phyloP scores from a whole-genome alignment of 2,329 filamentous ascomycete genomes.

The Monosporascus sp. region DNA sequence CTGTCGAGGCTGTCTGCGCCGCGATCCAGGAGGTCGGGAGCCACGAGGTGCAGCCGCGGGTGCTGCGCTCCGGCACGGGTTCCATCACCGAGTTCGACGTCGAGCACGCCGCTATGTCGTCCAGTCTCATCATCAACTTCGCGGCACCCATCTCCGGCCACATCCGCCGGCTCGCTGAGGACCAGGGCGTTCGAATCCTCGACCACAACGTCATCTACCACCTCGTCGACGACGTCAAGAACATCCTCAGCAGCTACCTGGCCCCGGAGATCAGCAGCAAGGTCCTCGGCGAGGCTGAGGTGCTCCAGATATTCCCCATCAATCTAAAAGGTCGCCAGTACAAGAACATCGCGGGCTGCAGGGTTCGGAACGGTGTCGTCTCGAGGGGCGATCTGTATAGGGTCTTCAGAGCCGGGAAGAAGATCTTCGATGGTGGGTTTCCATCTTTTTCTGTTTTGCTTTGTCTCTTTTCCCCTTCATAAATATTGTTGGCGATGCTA shows the following conservation, averaged over 20 bases:
- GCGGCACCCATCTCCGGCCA: slow-evolving; percentile 65
- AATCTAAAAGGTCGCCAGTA: slow-evolving; percentile 66
- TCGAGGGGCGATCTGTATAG: slow-evolving; percentile 59
- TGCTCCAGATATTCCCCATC: slow-evolving; percentile 79
- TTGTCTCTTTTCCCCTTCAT: slow-evolving; percentile 1
- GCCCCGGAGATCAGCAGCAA: slow-evolving; percentile 60
- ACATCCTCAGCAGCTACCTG: slow-evolving; percentile 63
- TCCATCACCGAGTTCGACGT: slow-evolving; percentile 80
- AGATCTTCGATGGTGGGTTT: slow-evolving; percentile 74
- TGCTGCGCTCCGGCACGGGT: slow-evolving; percentile 75
- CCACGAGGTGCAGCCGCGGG: slow-evolving; percentile 71
- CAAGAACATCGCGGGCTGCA: slow-evolving; percentile 79
- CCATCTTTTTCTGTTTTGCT: not conserved
- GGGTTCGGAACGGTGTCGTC: slow-evolving; percentile 75
- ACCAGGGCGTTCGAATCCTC: slow-evolving; percentile 68
- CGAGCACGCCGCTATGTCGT: slow-evolving; percentile 74
- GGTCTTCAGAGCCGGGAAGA: slow-evolving; percentile 65
- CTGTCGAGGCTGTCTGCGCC: slow-evolving; percentile 82
- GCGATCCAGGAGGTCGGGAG: slow-evolving; percentile 75
- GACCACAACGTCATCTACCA: slow-evolving; percentile 86
- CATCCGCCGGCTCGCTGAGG: slow-evolving; percentile 65
- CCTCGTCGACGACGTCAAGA: slow-evolving; percentile 67
- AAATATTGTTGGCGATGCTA: not conserved
- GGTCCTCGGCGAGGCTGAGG: slow-evolving; percentile 83
- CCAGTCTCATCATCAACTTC: slow-evolving; percentile 78